Percentiles rank a stretch among this genome's conserved stretches.
These are phyloP conservation scores for Gloeopeniophorella convolvens DNA, from an alignment of 768 basidiomycete genomes.

Conservation along the genomic window DNA sequence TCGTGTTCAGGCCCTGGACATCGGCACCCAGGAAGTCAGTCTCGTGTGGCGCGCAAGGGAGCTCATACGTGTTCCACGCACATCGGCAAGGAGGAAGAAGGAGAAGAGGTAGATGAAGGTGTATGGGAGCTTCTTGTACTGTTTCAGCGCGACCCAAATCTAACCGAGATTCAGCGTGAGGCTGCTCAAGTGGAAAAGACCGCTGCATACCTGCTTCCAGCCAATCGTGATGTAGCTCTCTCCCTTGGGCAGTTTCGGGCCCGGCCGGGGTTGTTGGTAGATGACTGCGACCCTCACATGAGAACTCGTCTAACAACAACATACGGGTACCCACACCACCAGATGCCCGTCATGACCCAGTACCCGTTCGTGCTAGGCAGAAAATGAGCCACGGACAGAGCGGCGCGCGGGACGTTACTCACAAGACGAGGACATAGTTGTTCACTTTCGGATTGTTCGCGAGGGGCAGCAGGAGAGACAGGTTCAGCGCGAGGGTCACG, in stretches of 20 bases:
- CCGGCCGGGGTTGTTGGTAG: conserved; percentile 79
- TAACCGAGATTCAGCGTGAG: conserved; percentile 29
- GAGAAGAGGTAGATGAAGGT: conserved; percentile 76
- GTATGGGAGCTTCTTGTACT: conserved; percentile 72
- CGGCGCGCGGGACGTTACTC: conserved; percentile 22
- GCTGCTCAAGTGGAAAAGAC: no score
- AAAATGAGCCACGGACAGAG: neutral
- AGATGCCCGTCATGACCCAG: conserved; percentile 75
- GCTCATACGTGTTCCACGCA: conserved; percentile 32
- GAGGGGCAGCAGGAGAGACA: conserved; percentile 64
- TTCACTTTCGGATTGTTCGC: conserved; percentile 53
- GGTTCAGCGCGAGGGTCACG: conserved; percentile 53
- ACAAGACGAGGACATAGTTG: conserved; percentile 72
- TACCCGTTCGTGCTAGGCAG: conserved; percentile 55
- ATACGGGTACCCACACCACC: conserved; percentile 65
- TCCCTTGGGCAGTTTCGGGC: conserved; percentile 70
- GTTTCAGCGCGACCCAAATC: conserved; percentile 72
- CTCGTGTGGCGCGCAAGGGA: neutral
- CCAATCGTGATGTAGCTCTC: conserved; percentile 76
- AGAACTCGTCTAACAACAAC: no score
- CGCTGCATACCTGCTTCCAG: conserved; percentile 64
- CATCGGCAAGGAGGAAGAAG: conserved; percentile 77
- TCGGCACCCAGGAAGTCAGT: neutral
- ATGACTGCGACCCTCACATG: conserved; percentile 50
- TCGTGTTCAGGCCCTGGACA: conserved; percentile 69